Evolutionary conservation across 495 filamentous ascomycete genomes (phyloP).

Genomic region (Astrocystis sublimbata): DNA sequence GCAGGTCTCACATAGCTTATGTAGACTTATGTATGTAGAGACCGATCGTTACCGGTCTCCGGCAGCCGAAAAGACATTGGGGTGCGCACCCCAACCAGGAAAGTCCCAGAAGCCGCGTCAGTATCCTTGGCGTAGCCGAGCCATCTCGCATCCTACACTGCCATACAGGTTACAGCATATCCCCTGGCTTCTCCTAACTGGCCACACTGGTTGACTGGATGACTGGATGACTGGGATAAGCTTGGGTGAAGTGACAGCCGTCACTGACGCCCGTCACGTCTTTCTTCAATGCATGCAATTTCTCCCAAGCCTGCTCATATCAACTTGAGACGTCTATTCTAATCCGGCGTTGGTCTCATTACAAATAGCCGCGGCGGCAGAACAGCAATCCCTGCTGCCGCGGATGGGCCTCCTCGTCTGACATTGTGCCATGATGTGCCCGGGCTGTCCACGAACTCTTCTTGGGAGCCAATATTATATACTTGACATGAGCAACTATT

Average conservation of each 20-base stretch:
- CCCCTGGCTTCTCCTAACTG: too few species aligned
- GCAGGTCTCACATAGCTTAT: not conserved
- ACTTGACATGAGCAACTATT: too few species aligned
- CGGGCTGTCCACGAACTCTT: too few species aligned
- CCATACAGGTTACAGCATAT: too few species aligned
- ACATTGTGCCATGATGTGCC: conserved; percentile 1
- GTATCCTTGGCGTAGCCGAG: not conserved
- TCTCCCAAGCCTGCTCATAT: not conserved
- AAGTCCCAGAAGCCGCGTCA: not conserved
- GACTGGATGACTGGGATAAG: not conserved
- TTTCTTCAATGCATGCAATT: conserved; percentile 4
- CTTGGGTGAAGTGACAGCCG: conserved; percentile 1
- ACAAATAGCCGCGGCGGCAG: conserved; percentile 14
- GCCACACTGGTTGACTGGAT: too few species aligned
- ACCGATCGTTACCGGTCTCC: not conserved
- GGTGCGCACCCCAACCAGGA: not conserved
- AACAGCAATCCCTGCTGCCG: conserved; percentile 8
- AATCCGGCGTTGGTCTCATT: not conserved
- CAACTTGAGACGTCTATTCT: conserved; percentile 6
- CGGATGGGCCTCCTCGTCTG: conserved; percentile 9
- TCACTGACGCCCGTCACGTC: not conserved
- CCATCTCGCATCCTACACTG: not conserved
- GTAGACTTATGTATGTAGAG: too few species aligned
- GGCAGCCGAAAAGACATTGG: not conserved
- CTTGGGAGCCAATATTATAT: too few species aligned